Percentiles rank a stretch among this genome's conserved stretches.
Evolutionary conservation across 2,329 filamentous ascomycete species (phyloP).

Genomic region (Metarhizium anisopliae): DNA sequence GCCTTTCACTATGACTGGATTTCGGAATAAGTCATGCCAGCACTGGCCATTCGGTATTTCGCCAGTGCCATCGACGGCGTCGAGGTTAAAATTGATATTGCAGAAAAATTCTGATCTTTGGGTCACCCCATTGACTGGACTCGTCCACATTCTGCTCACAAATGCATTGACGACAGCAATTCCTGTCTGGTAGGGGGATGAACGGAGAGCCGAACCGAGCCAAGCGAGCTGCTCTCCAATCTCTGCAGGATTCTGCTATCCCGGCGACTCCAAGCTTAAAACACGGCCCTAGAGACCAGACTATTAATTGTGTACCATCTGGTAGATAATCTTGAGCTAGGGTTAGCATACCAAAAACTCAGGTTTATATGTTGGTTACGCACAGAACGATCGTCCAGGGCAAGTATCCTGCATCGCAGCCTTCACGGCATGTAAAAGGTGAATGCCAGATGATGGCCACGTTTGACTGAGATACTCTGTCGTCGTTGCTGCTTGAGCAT

Average conservation of each 20-base stretch:
- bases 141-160: not conserved
- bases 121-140: too few species aligned
- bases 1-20: slow-evolving; percentile 7
- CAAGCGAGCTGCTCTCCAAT: slow-evolving; percentile 8
- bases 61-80: not conserved
- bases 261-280: not conserved
- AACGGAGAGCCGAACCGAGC: slow-evolving; percentile 8
- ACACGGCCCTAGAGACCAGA: not conserved
- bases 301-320: not conserved
- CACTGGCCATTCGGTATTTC: slow-evolving; percentile 6
- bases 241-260: not conserved
- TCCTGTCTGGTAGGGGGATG: slow-evolving; percentile 1
- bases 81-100: not conserved
- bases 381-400: too few species aligned
- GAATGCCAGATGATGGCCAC: not conserved
- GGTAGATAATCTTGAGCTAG: not conserved
- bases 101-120: not conserved
- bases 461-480: not conserved
- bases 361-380: too few species aligned
- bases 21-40: slow-evolving; percentile 8
- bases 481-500: not conserved
- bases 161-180: not conserved
- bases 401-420: not conserved
- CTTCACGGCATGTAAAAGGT: not conserved
- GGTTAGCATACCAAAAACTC: not conserved